Conservation (phyloP, 495 filamentous ascomycete genomes). For the Zalerion maritima region DNA sequence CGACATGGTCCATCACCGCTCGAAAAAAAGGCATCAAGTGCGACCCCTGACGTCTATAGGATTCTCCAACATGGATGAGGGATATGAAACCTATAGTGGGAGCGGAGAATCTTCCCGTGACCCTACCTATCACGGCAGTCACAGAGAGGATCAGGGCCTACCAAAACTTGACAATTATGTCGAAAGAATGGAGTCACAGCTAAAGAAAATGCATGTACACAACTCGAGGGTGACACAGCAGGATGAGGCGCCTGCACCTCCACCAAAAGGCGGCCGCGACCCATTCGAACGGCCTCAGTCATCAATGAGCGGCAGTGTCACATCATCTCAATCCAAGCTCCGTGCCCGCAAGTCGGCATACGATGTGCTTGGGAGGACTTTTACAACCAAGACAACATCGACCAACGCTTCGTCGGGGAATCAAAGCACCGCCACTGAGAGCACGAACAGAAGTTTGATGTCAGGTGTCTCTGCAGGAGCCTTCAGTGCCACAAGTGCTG, state of each 20-base stretch:
- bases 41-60: conserved; percentile 64
- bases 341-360: conserved; percentile 65
- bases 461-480: conserved; percentile 80
- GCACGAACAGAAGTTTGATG: conserved; percentile 78
- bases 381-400: conserved; percentile 74
- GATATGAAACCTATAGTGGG: conserved; percentile 36
- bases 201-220: conserved; percentile 56
- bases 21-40: conserved; percentile 20
- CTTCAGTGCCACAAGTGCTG: conserved; percentile 89
- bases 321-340: conserved; percentile 20
- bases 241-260: conserved; percentile 44
- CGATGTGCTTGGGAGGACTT: conserved; percentile 61
- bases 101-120: conserved; percentile 30
- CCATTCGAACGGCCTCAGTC: conserved; percentile 34
- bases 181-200: conserved; percentile 71
- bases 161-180: conserved; percentile 73
- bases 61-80: conserved; percentile 41
- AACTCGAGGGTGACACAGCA: conserved; percentile 22
- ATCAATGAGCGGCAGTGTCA: conserved; percentile 23
- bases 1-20: conserved; percentile 39
- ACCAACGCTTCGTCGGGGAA: conserved; percentile 58
- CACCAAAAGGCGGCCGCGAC: conserved; percentile 44
- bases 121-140: conserved; percentile 19
- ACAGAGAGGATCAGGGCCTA: conserved; percentile 38
- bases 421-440: conserved; percentile 56